Percentiles rank a stretch among this genome's conserved stretches.
Conservation (phyloP, 768 basidiomycete genomes). For the Phlebiopsis gigantea region DNA sequence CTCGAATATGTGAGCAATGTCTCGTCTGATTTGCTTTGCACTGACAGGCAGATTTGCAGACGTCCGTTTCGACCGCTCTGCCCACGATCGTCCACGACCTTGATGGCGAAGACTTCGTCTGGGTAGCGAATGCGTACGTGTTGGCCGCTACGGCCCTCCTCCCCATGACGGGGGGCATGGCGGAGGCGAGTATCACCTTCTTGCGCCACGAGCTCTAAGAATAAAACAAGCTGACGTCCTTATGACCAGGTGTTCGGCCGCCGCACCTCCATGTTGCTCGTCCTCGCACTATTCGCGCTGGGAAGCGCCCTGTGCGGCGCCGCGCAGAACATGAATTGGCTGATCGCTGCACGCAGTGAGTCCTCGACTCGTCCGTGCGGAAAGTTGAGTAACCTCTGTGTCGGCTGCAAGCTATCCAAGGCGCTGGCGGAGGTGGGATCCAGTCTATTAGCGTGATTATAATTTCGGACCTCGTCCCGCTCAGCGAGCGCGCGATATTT, state of each 20-base stretch:
- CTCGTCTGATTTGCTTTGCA: neutral
- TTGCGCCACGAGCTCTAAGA: neutral
- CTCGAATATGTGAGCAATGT: slow-evolving; percentile 5
- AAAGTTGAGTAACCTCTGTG: neutral
- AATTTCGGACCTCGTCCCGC: slow-evolving; percentile 20
- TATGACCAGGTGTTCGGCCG: slow-evolving; percentile 26
- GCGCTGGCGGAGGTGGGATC: slow-evolving; percentile 20
- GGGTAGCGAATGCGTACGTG: slow-evolving; percentile 25
- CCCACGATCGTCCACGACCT: slow-evolving; percentile 11
- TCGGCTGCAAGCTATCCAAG: slow-evolving; percentile 14
- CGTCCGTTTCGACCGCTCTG: slow-evolving; percentile 17
- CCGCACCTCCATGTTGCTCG: slow-evolving; percentile 23
- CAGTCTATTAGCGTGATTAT: slow-evolving; percentile 14
- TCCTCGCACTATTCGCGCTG: slow-evolving; percentile 27
- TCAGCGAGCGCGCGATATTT: slow-evolving; percentile 16
- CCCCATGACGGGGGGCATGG: slow-evolving; percentile 26
- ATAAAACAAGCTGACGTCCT: too few species aligned
- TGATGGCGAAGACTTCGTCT: slow-evolving; percentile 16
- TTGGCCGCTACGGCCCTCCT: slow-evolving; percentile 29
- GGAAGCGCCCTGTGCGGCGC: slow-evolving; percentile 35
- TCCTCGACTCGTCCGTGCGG: neutral
- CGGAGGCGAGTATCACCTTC: slow-evolving; percentile 11
- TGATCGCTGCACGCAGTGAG: slow-evolving; percentile 31
- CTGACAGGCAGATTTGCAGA: neutral
- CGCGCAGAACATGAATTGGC: slow-evolving; percentile 32